Evolutionary conservation across 2,329 filamentous ascomycete genomes (phyloP).

Genomic region (Sarocladium strictum): DNA sequence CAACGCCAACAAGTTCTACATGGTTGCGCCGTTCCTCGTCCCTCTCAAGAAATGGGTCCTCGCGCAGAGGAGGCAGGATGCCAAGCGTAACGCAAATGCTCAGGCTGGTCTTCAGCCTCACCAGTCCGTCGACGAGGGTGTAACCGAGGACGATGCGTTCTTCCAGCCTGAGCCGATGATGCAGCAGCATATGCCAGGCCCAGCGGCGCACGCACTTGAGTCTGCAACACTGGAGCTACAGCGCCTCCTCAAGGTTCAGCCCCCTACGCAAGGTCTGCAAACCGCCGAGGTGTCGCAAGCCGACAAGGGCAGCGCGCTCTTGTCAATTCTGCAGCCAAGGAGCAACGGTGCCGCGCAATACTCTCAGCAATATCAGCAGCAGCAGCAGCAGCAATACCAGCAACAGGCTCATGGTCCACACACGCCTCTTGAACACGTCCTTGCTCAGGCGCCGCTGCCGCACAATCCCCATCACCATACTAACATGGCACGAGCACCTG

Average conservation of each 20-base stretch:
- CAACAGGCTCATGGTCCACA: constrained; percentile 29
- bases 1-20: constrained; percentile 81
- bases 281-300: constrained; percentile 19
- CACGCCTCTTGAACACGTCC: constrained; percentile 50
- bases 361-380: constrained; percentile 7
- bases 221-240: constrained; percentile 48
- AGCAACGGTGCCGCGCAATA: constrained; percentile 17
- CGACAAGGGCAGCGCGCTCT: constrained; percentile 44
- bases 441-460: constrained; percentile 44
- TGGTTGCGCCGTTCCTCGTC: constrained; percentile 89
- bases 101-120: constrained; percentile 38
- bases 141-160: constrained; percentile 58
- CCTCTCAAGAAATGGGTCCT: constrained; percentile 85
- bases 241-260: constrained; percentile 49
- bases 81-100: constrained; percentile 31
- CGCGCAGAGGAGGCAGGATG: constrained; percentile 72
- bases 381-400: constrained; percentile 13
- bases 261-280: constrained; percentile 44
- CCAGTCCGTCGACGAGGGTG: constrained; percentile 42
- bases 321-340: constrained; percentile 43
- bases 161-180: constrained; percentile 30
- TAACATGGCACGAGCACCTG: constrained; percentile 35
- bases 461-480: constrained; percentile 52
- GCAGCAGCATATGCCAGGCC: constrained; percentile 16
- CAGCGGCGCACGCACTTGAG: constrained; percentile 37